Base-by-base conservation (phyloP, 192 early-diverging fungal genomes). In the Rhizophagus sp. region DNA sequence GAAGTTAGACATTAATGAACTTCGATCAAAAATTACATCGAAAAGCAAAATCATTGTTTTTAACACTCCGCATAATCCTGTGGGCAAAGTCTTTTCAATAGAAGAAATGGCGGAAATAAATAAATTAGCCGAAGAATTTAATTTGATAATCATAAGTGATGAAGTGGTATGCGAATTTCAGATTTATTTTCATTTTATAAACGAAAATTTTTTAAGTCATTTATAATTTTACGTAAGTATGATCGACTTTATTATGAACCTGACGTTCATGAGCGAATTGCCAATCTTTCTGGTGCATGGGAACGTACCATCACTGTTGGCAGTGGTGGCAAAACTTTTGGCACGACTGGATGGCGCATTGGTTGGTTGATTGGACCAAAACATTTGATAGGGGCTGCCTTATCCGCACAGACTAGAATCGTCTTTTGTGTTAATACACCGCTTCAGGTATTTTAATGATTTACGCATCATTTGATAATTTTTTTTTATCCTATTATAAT, bases 41-140 rank as follows among this genome's bases (percentile, higher is more conserved):
- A 88, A 88, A 61, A 96, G 95, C 19, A 95, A 94, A 88, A 93
- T 97, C 62, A 87, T 97, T 76, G 92, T 99, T 6, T 79, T 99
- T 82, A 99, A 99, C 84, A 99, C 97, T 44, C 97, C 97, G 50
- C 95, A 99, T 88, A 99, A 99, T 84, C 97, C 97, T 4, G 88
- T 91, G 49, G 94, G 95, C 44, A 96, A 96, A 84, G 94, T 96
- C 10, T 96, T 95, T 82, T 86, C 89, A 7, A 88, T 88, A 61
- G 87, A 89, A 12, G 96, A 97, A 82, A 85, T 96, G 50, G 81
- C 82, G 49, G 90, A 89, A 39, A 93, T 98, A 81, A 95, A 92
- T 41, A 80, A 86, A 27, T 80, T 98, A 62, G 95, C 96, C 36
- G 82, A 82, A 41, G 89, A 93, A 76, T 90, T 93, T 86, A 95